These are phyloP conservation scores for Boletus pseudo-olivaceus DNA, from an alignment of 768 basidiomycete species.

Conservation along the genomic window DNA sequence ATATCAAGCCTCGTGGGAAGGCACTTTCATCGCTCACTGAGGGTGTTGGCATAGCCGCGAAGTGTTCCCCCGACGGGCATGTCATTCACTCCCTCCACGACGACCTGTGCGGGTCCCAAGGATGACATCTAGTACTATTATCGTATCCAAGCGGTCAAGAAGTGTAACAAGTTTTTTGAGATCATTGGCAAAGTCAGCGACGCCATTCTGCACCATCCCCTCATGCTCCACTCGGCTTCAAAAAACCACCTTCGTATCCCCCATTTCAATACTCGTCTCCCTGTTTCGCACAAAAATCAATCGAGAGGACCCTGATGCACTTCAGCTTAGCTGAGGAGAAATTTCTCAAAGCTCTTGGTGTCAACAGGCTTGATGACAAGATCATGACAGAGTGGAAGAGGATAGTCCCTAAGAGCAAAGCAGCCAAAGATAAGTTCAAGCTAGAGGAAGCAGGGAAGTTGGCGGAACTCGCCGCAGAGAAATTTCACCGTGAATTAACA, in stretches of 20 bases:
- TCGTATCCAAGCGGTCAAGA: slow-evolving; percentile 1
- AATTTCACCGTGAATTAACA: neutral
- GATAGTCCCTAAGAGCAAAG: neutral
- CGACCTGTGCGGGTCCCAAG: neutral
- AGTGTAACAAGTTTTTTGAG: neutral
- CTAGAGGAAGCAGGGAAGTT: neutral
- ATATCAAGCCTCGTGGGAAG: neutral
- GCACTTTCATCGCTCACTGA: neutral
- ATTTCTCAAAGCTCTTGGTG: neutral
- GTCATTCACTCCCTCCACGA: no score
- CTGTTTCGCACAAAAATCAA: no score
- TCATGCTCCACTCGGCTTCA: no score
- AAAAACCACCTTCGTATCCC: neutral
- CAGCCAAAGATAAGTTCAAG: neutral
- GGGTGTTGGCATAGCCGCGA: neutral
- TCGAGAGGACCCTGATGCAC: neutral
- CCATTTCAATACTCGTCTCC: neutral
- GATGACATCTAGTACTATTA: neutral
- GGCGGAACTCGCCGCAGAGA: neutral
- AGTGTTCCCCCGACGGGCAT: neutral
- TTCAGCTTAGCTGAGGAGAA: neutral
- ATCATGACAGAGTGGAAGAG: neutral
- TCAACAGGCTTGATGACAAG: neutral
- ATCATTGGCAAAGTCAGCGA: neutral
- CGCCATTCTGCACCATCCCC: no score